These are phyloP conservation scores for Saussurea involucrata DNA, from an alignment of 129 eudicot species.

Conservation along the genomic window DNA sequence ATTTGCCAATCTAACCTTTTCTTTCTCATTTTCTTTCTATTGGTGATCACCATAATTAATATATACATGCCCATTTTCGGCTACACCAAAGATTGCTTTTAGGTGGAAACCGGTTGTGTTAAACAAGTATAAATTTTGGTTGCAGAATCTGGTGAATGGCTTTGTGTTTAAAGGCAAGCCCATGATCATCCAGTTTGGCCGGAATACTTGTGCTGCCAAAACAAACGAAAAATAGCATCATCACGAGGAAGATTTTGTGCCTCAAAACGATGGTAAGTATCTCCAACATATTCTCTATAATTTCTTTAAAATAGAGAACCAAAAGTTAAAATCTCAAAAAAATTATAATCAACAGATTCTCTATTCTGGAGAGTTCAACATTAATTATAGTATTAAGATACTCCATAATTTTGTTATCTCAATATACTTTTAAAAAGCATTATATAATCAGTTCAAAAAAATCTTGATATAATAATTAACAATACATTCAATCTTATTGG, in stretches of 20 bases:
- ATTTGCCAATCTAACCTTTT: neutral
- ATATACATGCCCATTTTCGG: neutral
- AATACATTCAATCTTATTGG: neutral
- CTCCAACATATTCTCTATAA: neutral
- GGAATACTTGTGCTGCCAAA: conserved; percentile 62
- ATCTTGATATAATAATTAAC: neutral
- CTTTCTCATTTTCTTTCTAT: neutral
- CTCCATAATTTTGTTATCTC: too few species aligned
- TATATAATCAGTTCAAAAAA: too few species aligned
- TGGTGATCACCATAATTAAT: neutral
- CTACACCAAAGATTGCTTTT: neutral
- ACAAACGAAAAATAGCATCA: conserved; percentile 20
- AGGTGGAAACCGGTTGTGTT: neutral
- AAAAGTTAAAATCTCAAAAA: neutral
- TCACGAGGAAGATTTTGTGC: neutral
- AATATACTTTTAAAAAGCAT: neutral
- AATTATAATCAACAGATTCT: neutral
- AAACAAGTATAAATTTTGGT: conserved; percentile 1
- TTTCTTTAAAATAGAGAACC: neutral
- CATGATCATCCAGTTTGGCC: conserved; percentile 86
- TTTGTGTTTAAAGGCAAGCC: conserved; percentile 89
- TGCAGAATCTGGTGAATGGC: conserved; percentile 78
- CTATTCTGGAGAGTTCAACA: neutral
- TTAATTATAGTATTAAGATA: neutral
- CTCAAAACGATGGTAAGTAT: neutral